Percentiles rank a stretch among this genome's conserved stretches.
Conservation (phyloP, 768 basidiomycete genomes). For the Russula abietina region DNA sequence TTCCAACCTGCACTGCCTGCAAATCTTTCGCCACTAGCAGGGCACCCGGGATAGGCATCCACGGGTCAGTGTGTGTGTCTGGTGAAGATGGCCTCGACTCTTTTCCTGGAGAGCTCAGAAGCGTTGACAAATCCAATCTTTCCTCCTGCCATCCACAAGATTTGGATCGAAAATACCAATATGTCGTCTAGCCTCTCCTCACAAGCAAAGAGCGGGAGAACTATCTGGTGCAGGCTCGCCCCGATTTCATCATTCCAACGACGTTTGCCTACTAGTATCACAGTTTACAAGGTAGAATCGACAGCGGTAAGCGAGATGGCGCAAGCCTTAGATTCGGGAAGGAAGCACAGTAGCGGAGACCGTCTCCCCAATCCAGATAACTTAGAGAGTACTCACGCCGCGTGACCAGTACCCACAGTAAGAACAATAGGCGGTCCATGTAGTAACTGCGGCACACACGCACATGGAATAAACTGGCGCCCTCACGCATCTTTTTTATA, state of each 20-base stretch:
- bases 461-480: no score
- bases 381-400: no score
- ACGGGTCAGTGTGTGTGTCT: constrained; percentile 9
- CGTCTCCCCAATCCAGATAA: no score
- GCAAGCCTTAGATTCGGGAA: no score
- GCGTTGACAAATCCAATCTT: neutral
- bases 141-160: neutral
- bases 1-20: neutral
- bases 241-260: no score
- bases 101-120: neutral
- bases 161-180: neutral
- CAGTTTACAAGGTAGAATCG: neutral
- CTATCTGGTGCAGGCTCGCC: no score
- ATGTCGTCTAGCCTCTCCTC: neutral
- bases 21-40: neutral
- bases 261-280: no score
- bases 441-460: no score
- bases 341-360: no score
- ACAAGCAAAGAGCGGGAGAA: neutral
- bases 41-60: neutral
- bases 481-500: no score
- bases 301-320: neutral
- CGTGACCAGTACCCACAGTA: no score
- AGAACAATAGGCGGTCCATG: no score
- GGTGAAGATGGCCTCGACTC: constrained; percentile 15